Percentiles rank a stretch among this genome's conserved stretches.
Evolutionary conservation across 2,329 filamentous ascomycete genomes (phyloP).

Genomic region (Ustulina deusta): DNA sequence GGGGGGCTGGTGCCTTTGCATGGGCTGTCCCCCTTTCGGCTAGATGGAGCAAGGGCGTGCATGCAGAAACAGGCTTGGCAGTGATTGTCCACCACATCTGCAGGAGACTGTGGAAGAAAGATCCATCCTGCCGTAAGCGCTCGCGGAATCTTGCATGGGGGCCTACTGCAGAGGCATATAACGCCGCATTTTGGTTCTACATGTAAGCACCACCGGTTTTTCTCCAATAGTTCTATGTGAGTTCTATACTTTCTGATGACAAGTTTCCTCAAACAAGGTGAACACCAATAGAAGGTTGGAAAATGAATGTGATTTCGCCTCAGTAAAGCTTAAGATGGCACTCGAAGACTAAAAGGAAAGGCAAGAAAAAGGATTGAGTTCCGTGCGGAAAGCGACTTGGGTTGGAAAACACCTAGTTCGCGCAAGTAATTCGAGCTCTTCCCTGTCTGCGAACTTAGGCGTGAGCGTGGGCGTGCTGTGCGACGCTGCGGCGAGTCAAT

Average conservation of each 20-base stretch:
- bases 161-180: too few species aligned
- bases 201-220: not conserved
- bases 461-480: not conserved
- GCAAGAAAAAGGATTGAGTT: not conserved
- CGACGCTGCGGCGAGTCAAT: not conserved
- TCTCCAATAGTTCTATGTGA: not conserved
- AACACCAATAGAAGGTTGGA: not conserved
- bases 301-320: too few species aligned
- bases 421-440: not conserved
- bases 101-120: constrained; percentile 23
- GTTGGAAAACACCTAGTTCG: not conserved
- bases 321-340: too few species aligned
- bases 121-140: constrained; percentile 46
- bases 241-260: not conserved
- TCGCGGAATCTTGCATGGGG: constrained; percentile 53
- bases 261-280: not conserved
- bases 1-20: not conserved
- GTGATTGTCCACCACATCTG: constrained; percentile 37
- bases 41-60: constrained; percentile 35
- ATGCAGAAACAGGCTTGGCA: constrained; percentile 50
- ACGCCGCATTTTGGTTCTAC: too few species aligned
- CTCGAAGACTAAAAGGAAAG: not conserved
- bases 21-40: constrained; percentile 14
- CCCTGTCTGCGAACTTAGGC: constrained; percentile 1
- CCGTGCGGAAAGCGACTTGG: not conserved